Evolutionary conservation across 1,139 yeast species (phyloP), one percentile per base, ranked within the genome.

Genomic region (Candida glucosophila): DNA sequence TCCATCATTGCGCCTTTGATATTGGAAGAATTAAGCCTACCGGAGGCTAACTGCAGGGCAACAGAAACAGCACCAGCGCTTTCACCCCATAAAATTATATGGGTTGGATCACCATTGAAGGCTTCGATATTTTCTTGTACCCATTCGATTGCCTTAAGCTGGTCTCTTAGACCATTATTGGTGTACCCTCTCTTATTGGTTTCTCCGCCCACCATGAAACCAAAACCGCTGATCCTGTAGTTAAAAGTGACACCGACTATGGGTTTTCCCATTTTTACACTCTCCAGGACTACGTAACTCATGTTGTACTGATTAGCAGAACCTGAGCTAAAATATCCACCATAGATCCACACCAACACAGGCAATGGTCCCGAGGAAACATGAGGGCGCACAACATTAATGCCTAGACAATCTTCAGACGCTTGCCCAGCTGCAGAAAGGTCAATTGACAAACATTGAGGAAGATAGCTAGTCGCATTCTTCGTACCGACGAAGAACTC

Each of bases 101-200:
- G 42, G 5, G 37, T 35, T 2, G 58, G 52, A 30, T 58, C 50
- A 14, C 66, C 66, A 6, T 65, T 64, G 36, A 58, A 27, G 7
- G 15, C 19, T 10, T 20, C 15, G 11, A 27, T 27, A 16, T 55
- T 46, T 25, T 52, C 47, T 11, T 41, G 34, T 7, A 55, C 44
- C 66, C 66, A 58, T 22, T 51, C 36, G n/a, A 58, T 32, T 1
- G 56, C 65, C 20, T 34, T 24, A 9, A 44, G 33, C 33, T 54
- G 60, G 31, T 58, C 65, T 17, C 41, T 15, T 18, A 27, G 21
- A 15, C 24, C 29, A 8, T 23, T 21, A 27, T 27, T 42, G 5
- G 37, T 22, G 8, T 28, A 29, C 3, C 47, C 54, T 15, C 34
- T 36, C 4, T 28, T 23, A 8, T 22, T 29, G 11, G 49, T 32